Evolutionary conservation across 2,329 filamentous ascomycete genomes (phyloP).

Genomic region (Rasamsonia emersonii): DNA sequence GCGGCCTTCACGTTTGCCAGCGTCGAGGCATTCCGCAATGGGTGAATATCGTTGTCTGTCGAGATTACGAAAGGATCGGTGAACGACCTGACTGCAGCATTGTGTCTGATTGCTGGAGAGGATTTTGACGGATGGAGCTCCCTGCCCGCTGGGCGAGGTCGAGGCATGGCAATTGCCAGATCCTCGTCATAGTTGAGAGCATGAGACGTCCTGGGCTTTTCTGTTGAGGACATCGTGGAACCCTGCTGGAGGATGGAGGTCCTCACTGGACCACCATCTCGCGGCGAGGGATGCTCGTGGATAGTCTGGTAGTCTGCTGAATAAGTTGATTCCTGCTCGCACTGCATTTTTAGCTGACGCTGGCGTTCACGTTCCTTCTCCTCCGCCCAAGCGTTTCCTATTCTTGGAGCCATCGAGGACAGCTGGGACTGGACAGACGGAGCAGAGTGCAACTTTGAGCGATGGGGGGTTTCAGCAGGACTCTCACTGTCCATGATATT

Average conservation of each 20-base stretch:
- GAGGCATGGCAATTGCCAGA: constrained; percentile 22
- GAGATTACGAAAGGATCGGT: constrained; percentile 3
- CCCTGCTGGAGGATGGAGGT: too few relatives aligned
- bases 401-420: constrained; percentile 9
- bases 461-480: too few relatives aligned
- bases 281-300: not conserved
- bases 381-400: constrained; percentile 20
- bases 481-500: too few relatives aligned
- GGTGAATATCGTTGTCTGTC: not conserved
- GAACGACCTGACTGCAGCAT: too few relatives aligned
- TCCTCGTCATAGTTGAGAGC: constrained; percentile 18
- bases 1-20: not conserved
- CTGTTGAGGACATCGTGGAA: not conserved
- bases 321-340: too few relatives aligned
- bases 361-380: constrained; percentile 13
- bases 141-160: too few relatives aligned
- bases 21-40: too few relatives aligned
- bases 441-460: too few relatives aligned
- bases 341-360: constrained; percentile 4
- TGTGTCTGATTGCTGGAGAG: too few relatives aligned
- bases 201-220: constrained; percentile 3
- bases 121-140: too few relatives aligned
- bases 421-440: constrained; percentile 3
- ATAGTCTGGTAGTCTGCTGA: too few relatives aligned
- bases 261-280: too few relatives aligned